Percentiles rank a stretch among this genome's conserved stretches.
These are phyloP conservation scores for Cicer chorassanicum DNA, from an alignment of 306 rosid species.

Conservation along the genomic window DNA sequence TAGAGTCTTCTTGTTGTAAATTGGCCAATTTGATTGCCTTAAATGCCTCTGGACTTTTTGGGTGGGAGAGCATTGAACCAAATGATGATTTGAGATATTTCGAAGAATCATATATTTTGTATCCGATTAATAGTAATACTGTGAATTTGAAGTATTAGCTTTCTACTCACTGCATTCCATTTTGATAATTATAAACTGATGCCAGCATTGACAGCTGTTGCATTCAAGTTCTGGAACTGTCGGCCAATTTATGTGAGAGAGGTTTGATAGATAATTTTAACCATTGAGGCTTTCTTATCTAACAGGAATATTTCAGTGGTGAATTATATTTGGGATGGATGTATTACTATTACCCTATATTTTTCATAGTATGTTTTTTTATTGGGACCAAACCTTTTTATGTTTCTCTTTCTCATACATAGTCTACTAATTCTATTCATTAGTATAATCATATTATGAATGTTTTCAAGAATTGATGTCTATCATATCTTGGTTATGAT, in stretches of 20 bases:
- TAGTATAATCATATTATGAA: neutral
- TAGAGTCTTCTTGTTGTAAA: neutral
- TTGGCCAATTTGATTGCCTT: neutral
- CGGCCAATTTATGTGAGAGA: slow-evolving; percentile 19
- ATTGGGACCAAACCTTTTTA: slow-evolving; percentile 1
- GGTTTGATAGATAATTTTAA: slow-evolving; percentile 27
- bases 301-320: slow-evolving; percentile 27
- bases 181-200: slow-evolving; percentile 30
- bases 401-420: slow-evolving; percentile 9
- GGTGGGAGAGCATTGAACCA: slow-evolving; percentile 8
- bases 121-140: slow-evolving; percentile 3
- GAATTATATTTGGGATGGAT: slow-evolving; percentile 33
- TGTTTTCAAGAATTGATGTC: slow-evolving; percentile 20
- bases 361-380: slow-evolving; percentile 12
- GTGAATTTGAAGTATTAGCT: slow-evolving; percentile 28
- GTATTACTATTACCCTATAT: neutral
- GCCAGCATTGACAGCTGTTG: slow-evolving; percentile 11
- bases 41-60: slow-evolving; percentile 1
- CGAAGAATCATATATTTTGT: slow-evolving; percentile 12
- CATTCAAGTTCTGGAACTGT: slow-evolving; percentile 3
- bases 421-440: slow-evolving; percentile 14
- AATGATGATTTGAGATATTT: slow-evolving; percentile 28
- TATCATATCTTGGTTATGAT: slow-evolving; percentile 28
- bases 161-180: slow-evolving; percentile 1
- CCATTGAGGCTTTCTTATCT: slow-evolving; percentile 31